Base-by-base conservation (phyloP, 2,329 filamentous ascomycete species). In the Trichoderma brevicompactum region DNA sequence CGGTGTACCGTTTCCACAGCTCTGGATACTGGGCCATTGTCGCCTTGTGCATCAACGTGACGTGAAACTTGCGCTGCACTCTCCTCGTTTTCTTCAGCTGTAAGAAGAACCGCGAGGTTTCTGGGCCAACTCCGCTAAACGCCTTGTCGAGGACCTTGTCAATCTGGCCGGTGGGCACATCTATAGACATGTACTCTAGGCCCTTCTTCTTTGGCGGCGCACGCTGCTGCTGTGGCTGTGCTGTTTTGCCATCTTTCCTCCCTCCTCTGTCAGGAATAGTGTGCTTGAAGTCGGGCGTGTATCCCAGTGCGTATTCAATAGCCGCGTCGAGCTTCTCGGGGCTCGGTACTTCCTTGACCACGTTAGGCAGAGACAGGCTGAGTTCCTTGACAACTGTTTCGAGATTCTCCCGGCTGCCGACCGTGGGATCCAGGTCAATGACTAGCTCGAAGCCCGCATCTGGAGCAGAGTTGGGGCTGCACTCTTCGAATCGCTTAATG, bases 41-140 rank as follows among this genome's bases (percentile, higher is more conserved):
- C 10, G 89, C 87, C 53, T 89, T 89, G 77, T 99, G 95, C 76
- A 97, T 92, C 44, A 99, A 85, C 0, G 95, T 99, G 65, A 99
- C 92, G 75, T 99, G 95, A 76, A 98, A 99, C 46, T 88, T 84
- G n/a, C 84, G 74, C 77, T 98, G 94, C 6, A 98, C 79, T 63
- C 95, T 91, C 19, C 89, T 85, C 2, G 83, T 85, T 70, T 90
- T 84, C 75, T 90, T 86, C 40, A 99, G 84, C 65, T 92, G 86
- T 71, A 85, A 86, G 80, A 91, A 99, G 73, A 97, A 89, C 8
- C 73, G 73, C 38, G 74, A 74, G 7, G 59, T 71, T 5, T 87
- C 77, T 0, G 85, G 72, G 2, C 78, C 75, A 6, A 82, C 78
- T 6, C 80, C 78, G 23, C 81, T 79, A 76, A 99, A 97, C 13